phyloP scores from a whole-genome alignment of 164 flowering plant species.

The Vitis riparia region DNA sequence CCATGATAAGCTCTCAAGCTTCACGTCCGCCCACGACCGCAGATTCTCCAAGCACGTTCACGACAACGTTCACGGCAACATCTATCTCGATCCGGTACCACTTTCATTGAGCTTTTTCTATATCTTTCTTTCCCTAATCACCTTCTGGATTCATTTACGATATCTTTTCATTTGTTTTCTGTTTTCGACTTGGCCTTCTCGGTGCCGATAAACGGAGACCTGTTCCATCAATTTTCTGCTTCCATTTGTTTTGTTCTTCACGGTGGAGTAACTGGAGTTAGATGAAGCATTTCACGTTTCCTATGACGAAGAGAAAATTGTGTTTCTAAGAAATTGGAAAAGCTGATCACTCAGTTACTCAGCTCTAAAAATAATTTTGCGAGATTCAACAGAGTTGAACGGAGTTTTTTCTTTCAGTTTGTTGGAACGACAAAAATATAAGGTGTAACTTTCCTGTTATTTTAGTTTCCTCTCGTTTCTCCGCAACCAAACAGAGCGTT shows the following conservation, averaged over 20 bases:
- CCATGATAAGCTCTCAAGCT: conserved; percentile 3
- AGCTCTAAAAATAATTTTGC: too few relatives aligned
- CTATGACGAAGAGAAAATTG: too few relatives aligned
- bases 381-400: too few relatives aligned
- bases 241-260: too few relatives aligned
- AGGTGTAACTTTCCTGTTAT: background rate
- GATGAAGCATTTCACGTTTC: too few relatives aligned
- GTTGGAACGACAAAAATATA: background rate
- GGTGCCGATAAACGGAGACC: background rate
- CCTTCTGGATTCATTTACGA: too few relatives aligned
- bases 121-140: background rate
- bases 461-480: background rate
- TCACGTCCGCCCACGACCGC: conserved; percentile 4
- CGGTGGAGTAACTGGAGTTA: too few relatives aligned
- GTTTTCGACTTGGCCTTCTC: background rate
- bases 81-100: conserved; percentile 26
- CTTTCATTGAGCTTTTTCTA: background rate
- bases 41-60: conserved; percentile 23
- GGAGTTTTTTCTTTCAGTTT: too few relatives aligned
- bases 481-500: background rate
- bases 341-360: too few relatives aligned
- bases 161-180: too few relatives aligned
- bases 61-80: conserved; percentile 34
- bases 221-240: too few relatives aligned
- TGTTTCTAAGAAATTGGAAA: too few relatives aligned